Evolutionary conservation across 805 yeast genomes (phyloP).

Genomic region (Brettanomyces naardenensis): DNA sequence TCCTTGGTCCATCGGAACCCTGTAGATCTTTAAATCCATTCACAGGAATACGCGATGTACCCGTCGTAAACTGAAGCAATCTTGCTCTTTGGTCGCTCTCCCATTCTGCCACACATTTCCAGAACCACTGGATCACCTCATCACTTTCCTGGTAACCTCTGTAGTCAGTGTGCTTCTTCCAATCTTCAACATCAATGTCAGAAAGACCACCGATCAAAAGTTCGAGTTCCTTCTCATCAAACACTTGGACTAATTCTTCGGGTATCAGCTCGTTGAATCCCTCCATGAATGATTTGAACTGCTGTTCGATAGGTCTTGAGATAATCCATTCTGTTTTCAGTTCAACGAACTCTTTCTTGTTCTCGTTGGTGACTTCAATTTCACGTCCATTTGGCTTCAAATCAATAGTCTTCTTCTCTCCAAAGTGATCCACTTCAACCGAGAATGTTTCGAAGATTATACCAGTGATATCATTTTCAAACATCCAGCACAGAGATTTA

Average conservation of each 20-base stretch:
- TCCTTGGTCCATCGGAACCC: conserved; percentile 98
- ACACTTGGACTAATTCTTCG: conserved; percentile 91
- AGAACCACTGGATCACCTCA: conserved; percentile 97
- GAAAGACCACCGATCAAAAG: conserved; percentile 96
- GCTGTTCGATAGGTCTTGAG: conserved; percentile 87
- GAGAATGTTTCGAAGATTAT: conserved; percentile 83
- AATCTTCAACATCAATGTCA: conserved; percentile 95
- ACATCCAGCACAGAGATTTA: conserved; percentile 90
- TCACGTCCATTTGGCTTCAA: conserved; percentile 83
- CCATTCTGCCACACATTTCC: conserved; percentile 92
- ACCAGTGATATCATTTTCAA: conserved; percentile 89
- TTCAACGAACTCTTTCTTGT: conserved; percentile 93
- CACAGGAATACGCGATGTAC: conserved; percentile 98
- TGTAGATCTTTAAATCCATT: conserved; percentile 98
- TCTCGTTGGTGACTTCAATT: conserved; percentile 89
- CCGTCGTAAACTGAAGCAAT: conserved; percentile 93
- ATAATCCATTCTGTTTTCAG: conserved; percentile 94
- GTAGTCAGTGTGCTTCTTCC: conserved; percentile 98
- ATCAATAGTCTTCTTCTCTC: conserved; percentile 84
- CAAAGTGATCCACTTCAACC: conserved; percentile 84
- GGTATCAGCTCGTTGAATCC: conserved; percentile 98
- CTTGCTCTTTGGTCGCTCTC: conserved; percentile 96
- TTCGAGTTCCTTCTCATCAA: conserved; percentile 96
- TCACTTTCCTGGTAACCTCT: conserved; percentile 96
- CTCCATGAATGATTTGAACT: conserved; percentile 91